These are phyloP conservation scores for Eucalyptus curtisii DNA, from an alignment of 345 rosid genomes.

Conservation along the genomic window DNA sequence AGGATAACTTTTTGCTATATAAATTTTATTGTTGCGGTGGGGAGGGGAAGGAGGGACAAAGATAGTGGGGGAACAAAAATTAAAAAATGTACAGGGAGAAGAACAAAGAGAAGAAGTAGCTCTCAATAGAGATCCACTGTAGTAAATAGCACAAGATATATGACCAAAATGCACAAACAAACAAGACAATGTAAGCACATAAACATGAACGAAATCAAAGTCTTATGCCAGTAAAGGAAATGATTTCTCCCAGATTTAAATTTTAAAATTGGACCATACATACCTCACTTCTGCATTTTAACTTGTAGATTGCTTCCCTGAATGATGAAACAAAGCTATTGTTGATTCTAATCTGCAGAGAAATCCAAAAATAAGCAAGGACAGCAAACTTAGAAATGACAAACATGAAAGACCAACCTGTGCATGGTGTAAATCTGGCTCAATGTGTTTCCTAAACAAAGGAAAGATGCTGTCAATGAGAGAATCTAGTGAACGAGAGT, in stretches of 20 bases:
- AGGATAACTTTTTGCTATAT: not conserved
- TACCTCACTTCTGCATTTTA: conserved; percentile 96
- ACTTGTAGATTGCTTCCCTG: conserved; percentile 97
- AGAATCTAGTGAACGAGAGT: conserved; percentile 86
- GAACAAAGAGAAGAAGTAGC: not conserved
- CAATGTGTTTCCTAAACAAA: conserved; percentile 91
- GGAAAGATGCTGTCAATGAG: conserved; percentile 99
- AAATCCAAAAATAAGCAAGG: conserved; percentile 1
- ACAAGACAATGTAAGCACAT: not conserved
- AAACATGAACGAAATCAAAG: not conserved
- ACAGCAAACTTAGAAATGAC: not conserved
- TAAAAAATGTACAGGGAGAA: not conserved
- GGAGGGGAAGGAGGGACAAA: not conserved
- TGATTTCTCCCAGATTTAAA: not conserved
- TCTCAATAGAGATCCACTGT: not conserved
- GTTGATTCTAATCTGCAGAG: conserved; percentile 92
- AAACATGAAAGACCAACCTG: conserved; percentile 45
- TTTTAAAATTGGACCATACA: not conserved
- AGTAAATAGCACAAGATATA: not conserved
- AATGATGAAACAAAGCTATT: conserved; percentile 97
- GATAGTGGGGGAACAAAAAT: not conserved
- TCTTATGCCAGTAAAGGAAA: not conserved
- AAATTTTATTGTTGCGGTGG: not conserved
- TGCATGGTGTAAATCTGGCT: conserved; percentile 99
- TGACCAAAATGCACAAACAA: not conserved